These are phyloP conservation scores for Balakata baccata DNA, from an alignment of 345 rosid species.

Conservation along the genomic window DNA sequence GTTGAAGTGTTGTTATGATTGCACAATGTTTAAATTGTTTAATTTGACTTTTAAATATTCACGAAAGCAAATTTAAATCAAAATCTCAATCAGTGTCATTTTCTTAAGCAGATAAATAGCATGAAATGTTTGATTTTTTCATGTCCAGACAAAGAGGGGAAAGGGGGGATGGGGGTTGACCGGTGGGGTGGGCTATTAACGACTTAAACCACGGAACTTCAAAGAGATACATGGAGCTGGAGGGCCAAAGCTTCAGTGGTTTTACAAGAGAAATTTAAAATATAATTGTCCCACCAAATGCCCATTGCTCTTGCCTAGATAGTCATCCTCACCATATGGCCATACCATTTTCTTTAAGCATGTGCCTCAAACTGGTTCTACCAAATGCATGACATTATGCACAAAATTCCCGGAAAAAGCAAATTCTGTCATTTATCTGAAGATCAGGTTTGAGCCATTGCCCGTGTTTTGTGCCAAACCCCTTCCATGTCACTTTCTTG, in stretches of 20 bases:
- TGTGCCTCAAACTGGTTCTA: neutral
- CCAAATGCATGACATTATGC: neutral
- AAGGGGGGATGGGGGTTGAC: neutral
- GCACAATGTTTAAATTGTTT: neutral
- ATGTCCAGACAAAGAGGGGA: neutral
- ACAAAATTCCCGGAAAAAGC: neutral
- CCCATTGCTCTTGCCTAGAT: neutral
- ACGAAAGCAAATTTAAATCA: neutral
- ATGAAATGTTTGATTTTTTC: neutral
- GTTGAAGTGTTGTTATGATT: neutral
- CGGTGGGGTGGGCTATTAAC: neutral
- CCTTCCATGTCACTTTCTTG: neutral
- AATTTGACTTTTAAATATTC: slow-evolving; percentile 1
- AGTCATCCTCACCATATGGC: neutral
- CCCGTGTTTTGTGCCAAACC: neutral
- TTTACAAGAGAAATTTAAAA: neutral
- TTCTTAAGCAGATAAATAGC: slow-evolving; percentile 1
- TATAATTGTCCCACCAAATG: neutral
- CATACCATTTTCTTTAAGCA: neutral
- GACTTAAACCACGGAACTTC: neutral
- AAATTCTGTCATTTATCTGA: neutral
- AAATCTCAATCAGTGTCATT: neutral
- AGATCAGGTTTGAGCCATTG: neutral
- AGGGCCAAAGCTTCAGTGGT: neutral
- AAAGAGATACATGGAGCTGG: neutral